Base-by-base conservation (phyloP, 371 early-diverging fungal species). In the Choanephora cucurbitarum region DNA sequence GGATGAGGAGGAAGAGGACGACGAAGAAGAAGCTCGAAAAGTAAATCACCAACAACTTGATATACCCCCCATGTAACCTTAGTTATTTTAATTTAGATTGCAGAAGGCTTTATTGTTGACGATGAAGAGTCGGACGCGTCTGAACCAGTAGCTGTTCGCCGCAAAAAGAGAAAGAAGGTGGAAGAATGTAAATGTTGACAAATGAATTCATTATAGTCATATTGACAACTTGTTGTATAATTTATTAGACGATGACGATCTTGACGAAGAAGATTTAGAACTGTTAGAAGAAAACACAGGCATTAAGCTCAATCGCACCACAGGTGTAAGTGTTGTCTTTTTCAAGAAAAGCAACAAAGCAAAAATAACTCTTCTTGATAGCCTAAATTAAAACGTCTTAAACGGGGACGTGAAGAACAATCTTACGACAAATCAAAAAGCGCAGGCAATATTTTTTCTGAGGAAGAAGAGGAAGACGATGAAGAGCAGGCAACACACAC, bases 251-350 rank as follows among this genome's bases (percentile, higher is more conserved):
- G 74, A 77, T 21, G 90, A 91, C 32, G 88, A 88, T 40, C 73
- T 94, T n/a, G 92, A 92, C 31, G 94, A 94, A 42, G 95, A 94
- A 60, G 95, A 94, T 72, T 68, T 92, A 45, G 92, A 82, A 21
- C 79, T 94, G 21, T 69, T 94, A 23, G 91, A 87, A 58, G 94
- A 93, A 60, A 94, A 94, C 66, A 87, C 90, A 8, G 91, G 90
- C 34, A 73, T 86, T 33, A 82, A 83, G 46, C 67, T 85, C 52
- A 64, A 65, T 10, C 73, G 80, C 11, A 58, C 64, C 6, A 61
- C 77, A 39, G 83, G 81, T 57, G 83, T 83, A 79, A 58, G 57
- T 57, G 32, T 28, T 23, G 9, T 17, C 0, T 7, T 24, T 33
- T 11, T 13, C 18, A 32, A 21, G 49, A 52, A 43, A 39, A 40